A percentile compares a stretch with the other conserved stretches of the same genome.
Conservation (phyloP, 306 rosid species). For the Vigna nakashimae region DNA sequence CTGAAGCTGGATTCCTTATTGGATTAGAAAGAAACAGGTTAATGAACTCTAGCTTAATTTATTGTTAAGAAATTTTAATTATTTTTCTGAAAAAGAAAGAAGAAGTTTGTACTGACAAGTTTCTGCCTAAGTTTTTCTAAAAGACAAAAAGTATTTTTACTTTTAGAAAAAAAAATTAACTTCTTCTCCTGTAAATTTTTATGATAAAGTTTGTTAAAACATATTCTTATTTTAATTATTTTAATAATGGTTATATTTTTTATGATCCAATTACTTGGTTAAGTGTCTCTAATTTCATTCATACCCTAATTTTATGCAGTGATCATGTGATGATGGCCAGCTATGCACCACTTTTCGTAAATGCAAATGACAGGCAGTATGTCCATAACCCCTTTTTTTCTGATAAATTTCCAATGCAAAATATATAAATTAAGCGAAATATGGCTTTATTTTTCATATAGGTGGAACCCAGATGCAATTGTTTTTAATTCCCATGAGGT, state of each 20-base stretch:
- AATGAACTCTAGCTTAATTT: neutral
- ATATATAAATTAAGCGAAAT: neutral
- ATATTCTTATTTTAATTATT: no score
- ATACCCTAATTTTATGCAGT: conserved; percentile 56
- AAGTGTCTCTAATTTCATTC: neutral
- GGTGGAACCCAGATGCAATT: conserved; percentile 94
- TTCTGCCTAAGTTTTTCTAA: no score
- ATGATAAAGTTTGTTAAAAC: no score
- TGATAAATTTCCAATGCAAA: neutral
- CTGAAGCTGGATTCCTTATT: conserved; percentile 88
- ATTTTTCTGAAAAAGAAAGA: no score
- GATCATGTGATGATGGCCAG: conserved; percentile 79
- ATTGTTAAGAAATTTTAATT: no score
- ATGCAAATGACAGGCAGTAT: conserved; percentile 71
- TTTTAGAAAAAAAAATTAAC: no score
- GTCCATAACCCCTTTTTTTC: neutral
- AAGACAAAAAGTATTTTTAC: no score
- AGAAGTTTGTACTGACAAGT: no score
- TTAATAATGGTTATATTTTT: neutral
- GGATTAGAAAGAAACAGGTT: conserved; percentile 91
- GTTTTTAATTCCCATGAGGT: conserved; percentile 61
- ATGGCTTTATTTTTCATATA: conserved; percentile 28
- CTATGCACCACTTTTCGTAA: conserved; percentile 90
- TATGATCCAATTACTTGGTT: neutral
- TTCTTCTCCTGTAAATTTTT: no score